Evolutionary conservation across 352 stramenopile genomes (phyloP), one percentile per base, ranked within the genome.

Genomic region (Phytophthora idaei): DNA sequence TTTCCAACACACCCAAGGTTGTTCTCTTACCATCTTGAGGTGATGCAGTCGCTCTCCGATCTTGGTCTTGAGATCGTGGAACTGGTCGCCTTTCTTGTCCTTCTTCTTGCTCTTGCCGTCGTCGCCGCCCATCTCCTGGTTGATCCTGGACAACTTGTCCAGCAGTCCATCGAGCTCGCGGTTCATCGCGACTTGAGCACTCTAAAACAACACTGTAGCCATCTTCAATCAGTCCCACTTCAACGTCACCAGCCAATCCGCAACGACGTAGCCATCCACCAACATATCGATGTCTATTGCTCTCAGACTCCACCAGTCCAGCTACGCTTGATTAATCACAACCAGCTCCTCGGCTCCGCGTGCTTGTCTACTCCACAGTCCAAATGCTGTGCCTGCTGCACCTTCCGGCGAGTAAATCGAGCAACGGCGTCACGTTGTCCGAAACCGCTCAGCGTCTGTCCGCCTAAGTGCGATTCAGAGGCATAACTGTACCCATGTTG

Each of bases 21-120:
- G 36, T 45, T 2, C 9, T 7, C 31, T 44, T 72, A 92, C 83
- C 62, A 91, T 82, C 57, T 94, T 94, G 36, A 94, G 74, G 12
- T 74, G 72, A 64, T 94, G 86, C 44, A 94, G 72, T 8, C 88
- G 81, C 62, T 94, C 88, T 52, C 76, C 78, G 59, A 94, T 85
- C 69, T 91, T 89, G 21, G 69, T 78, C 61, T 92, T 93, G 54
- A 94, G 81, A 29, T 94, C 85, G 61, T 93, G 81, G 67, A 95
- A 93, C 37, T 78, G 78, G 64, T 94, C 86, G 47, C 71, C 74
- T 29, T 74, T 81, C 63, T 87, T 85, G 52, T 85, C 81, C 50
- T 73, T 87, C 45, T 83, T 82, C 59, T 92, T 90, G 61, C 83
- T 77, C 53, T 86, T 86, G 34, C 81, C 74, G 25, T 93, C 85